Evolutionary conservation across 805 yeast species (phyloP).

Genomic region (Kuraishia borneana): DNA sequence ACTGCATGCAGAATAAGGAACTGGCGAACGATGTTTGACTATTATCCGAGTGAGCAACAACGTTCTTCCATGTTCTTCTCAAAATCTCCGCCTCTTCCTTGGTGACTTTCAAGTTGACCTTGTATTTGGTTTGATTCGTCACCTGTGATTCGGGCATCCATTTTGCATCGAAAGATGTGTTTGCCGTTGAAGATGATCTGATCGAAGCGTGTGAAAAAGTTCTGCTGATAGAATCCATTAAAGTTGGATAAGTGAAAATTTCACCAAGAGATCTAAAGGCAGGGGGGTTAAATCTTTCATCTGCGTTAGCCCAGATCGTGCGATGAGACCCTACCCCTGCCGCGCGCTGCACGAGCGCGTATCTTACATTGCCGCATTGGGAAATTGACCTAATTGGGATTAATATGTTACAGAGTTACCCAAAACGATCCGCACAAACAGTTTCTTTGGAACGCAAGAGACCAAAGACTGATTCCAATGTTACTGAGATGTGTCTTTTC

Average conservation of each 20-base stretch:
- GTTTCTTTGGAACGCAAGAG: slow-evolving; percentile 57
- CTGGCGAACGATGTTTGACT: slow-evolving; percentile 29
- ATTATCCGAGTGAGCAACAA: slow-evolving; percentile 12
- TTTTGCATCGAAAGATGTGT: slow-evolving; percentile 16
- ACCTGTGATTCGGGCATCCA: slow-evolving; percentile 22
- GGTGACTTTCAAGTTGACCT: slow-evolving; percentile 14
- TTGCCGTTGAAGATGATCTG: slow-evolving; percentile 14
- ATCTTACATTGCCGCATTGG: neutral
- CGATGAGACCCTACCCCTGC: too few species aligned
- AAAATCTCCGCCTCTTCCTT: slow-evolving; percentile 30
- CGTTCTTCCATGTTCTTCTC: slow-evolving; percentile 34
- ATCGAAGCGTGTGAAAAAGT: slow-evolving; percentile 9
- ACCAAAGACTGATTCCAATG: slow-evolving; percentile 31
- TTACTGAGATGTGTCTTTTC: slow-evolving; percentile 14
- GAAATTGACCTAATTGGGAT: neutral
- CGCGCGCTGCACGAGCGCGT: too few species aligned
- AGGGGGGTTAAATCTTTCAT: too few species aligned
- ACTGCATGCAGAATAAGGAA: slow-evolving; percentile 64
- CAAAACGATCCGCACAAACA: slow-evolving; percentile 76
- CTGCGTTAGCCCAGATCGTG: too few species aligned
- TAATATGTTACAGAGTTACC: slow-evolving; percentile 30
- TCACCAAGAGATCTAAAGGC: too few species aligned
- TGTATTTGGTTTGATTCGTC: slow-evolving; percentile 11
- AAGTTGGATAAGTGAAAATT: too few species aligned
- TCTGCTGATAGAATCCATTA: neutral